phyloP scores from a whole-genome alignment of 108 stramenopile genomes.

The Aurantiochytrium sp. region DNA sequence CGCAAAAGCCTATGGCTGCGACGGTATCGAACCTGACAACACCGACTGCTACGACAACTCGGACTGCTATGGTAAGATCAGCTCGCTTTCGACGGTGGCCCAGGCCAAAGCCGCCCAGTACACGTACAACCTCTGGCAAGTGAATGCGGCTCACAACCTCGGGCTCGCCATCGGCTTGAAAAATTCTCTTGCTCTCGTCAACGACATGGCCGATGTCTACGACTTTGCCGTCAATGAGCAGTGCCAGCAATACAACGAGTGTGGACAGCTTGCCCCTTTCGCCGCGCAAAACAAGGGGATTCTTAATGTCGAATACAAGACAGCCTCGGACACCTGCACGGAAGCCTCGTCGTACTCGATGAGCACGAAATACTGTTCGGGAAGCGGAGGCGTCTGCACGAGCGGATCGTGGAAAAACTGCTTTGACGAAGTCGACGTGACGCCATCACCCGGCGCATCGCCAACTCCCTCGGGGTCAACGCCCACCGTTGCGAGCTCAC shows the following conservation, averaged over 20 bases:
- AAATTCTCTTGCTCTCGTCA: slow-evolving; percentile 15
- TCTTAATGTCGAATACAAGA: slow-evolving; percentile 31
- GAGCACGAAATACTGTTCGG: neutral
- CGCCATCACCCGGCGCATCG: neutral
- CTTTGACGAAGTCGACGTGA: neutral
- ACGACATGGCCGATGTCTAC: neutral
- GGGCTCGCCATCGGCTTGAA: slow-evolving; percentile 33
- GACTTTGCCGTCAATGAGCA: slow-evolving; percentile 44
- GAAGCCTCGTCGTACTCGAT: neutral
- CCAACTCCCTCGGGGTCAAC: neutral
- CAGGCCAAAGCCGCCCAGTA: neutral
- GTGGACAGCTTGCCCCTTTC: slow-evolving; percentile 22
- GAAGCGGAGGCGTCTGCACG: neutral
- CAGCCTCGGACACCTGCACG: neutral
- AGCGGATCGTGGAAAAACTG: neutral
- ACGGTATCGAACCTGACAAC: slow-evolving; percentile 35
- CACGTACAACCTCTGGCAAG: slow-evolving; percentile 16
- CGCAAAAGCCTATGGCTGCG: slow-evolving; percentile 30
- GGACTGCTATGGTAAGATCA: neutral
- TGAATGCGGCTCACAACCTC: slow-evolving; percentile 4
- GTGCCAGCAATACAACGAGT: slow-evolving; percentile 39
- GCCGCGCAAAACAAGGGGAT: slow-evolving; percentile 26
- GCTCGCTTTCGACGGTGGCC: neutral
- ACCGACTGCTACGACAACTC: slow-evolving; percentile 24
- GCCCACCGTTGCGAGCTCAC: neutral